A percentile compares a stretch with the other conserved stretches of the same genome.
Conservation (phyloP, 2,329 filamentous ascomycete genomes). For the Pyricularia sp. region DNA sequence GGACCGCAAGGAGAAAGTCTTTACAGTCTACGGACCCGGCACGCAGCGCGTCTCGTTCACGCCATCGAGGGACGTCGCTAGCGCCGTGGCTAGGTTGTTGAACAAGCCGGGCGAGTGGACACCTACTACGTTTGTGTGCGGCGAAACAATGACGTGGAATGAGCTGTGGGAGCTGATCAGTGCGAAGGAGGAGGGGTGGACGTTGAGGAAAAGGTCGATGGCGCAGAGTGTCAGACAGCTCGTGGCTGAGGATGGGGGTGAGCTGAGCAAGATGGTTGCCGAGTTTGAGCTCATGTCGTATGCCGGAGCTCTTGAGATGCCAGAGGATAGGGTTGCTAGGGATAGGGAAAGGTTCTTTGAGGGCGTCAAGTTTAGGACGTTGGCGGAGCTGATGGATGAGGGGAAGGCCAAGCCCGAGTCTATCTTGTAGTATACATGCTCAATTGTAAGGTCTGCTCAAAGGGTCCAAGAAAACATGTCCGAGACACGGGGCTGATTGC, state of each 20-base stretch:
- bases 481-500: no score
- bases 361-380: background rate
- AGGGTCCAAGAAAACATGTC: no score
- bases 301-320: background rate
- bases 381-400: constrained; percentile 4
- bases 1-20: background rate
- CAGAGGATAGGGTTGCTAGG: background rate
- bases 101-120: constrained; percentile 1
- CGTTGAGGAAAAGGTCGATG: background rate
- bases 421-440: background rate
- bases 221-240: background rate
- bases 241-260: background rate
- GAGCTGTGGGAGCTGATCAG: background rate
- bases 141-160: constrained; percentile 7
- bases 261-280: background rate
- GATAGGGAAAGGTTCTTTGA: background rate
- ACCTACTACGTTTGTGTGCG: background rate
- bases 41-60: constrained; percentile 4
- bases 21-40: constrained; percentile 4
- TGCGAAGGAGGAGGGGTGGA: background rate
- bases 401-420: background rate
- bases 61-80: constrained; percentile 5
- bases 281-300: background rate
- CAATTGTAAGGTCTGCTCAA: no score
- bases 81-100: background rate